phyloP scores from a whole-genome alignment of 2,329 filamentous ascomycete genomes.

The Alternaria arborescens region DNA sequence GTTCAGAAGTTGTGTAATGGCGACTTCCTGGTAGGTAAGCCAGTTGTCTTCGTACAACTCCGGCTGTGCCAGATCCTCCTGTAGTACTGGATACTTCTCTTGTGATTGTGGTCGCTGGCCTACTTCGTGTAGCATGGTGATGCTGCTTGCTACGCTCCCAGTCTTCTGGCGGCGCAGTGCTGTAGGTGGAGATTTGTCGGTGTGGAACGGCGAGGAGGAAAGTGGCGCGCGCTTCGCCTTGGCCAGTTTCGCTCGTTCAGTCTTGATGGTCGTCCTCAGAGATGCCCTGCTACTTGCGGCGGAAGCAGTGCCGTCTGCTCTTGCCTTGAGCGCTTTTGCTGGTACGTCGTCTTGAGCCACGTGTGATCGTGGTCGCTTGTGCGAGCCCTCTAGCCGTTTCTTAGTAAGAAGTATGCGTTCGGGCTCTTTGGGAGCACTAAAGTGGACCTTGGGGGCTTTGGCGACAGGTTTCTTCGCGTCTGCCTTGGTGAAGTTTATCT shows the following conservation, averaged over 20 bases:
- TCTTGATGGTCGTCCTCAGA: conserved; percentile 37
- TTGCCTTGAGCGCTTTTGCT: conserved; percentile 47
- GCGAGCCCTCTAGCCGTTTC: conserved; percentile 36
- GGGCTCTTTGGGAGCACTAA: conserved; percentile 33
- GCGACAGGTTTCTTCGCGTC: conserved; percentile 32
- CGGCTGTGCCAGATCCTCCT: conserved; percentile 64
- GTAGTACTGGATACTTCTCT: conserved; percentile 61
- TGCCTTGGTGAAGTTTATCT: conserved; percentile 44
- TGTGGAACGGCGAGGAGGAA: conserved; percentile 50
- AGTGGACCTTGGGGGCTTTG: conserved; percentile 42
- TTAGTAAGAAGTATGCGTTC: conserved; percentile 30
- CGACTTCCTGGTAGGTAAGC: conserved; percentile 68
- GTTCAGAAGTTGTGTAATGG: conserved; percentile 68
- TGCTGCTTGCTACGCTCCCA: conserved; percentile 39
- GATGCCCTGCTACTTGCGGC: conserved; percentile 35
- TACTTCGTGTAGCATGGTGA: conserved; percentile 45
- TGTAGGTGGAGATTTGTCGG: conserved; percentile 48
- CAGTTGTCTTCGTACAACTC: conserved; percentile 70
- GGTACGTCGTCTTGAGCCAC: conserved; percentile 42
- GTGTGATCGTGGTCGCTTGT: conserved; percentile 48
- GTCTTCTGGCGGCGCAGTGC: conserved; percentile 38
- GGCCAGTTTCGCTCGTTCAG: conserved; percentile 33
- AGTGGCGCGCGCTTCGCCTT: conserved; percentile 31
- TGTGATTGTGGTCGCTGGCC: conserved; percentile 38
- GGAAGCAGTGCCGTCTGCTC: conserved; percentile 40